A percentile compares a stretch with the other conserved stretches of the same genome.
Evolutionary conservation across 2,329 filamentous ascomycete genomes (phyloP).

Genomic region (Elsinoe australis): DNA sequence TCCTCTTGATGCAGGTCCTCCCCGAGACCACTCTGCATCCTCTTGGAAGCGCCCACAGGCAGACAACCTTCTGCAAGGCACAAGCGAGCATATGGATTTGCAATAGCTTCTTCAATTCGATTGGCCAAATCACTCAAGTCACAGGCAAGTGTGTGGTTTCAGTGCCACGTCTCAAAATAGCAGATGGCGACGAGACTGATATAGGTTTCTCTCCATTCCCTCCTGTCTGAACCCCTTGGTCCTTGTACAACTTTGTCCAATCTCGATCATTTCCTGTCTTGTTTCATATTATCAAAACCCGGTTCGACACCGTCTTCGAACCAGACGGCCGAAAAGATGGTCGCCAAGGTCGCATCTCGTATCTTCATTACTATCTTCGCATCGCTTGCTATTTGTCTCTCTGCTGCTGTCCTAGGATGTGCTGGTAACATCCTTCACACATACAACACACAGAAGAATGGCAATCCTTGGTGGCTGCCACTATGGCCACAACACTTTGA

Average conservation of each 20-base stretch:
- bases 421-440: constrained; percentile 37
- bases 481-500: constrained; percentile 44
- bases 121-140: too few species aligned
- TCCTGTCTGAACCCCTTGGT: background rate
- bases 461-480: constrained; percentile 43
- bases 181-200: constrained; percentile 2
- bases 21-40: background rate
- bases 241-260: background rate
- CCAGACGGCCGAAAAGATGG: background rate
- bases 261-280: background rate
- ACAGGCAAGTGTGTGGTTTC: constrained; percentile 4
- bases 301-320: background rate
- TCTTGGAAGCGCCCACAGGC: background rate
- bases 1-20: background rate
- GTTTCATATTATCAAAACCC: background rate
- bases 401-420: constrained; percentile 37
- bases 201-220: constrained; percentile 5
- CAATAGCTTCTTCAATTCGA: too few species aligned
- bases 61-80: constrained; percentile 11
- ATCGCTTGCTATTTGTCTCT: constrained; percentile 28
- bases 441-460: constrained; percentile 36
- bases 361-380: constrained; percentile 14
- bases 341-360: constrained; percentile 7
- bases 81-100: too few species aligned
- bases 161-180: constrained; percentile 7